Base-by-base conservation (phyloP, 2,329 filamentous ascomycete genomes). In the Aspergillus pseudoviridinutans region DNA sequence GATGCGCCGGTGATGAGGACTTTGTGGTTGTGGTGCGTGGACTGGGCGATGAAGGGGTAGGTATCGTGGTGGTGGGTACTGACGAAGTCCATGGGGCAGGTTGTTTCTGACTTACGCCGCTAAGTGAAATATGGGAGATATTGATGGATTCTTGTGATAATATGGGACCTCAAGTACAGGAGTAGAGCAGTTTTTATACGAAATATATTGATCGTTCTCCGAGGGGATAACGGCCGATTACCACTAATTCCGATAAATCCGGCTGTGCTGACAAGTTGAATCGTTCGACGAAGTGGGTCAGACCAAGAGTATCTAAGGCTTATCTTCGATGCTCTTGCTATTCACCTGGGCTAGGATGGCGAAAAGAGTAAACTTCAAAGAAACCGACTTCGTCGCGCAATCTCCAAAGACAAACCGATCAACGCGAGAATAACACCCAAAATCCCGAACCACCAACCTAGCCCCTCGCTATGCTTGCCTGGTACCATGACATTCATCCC, bases 401-500 rank as follows among this genome's bases (percentile, higher is more conserved):
- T 14, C 44, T 2, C 22, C 20, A 47, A 25, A 47, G 44, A 47
- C 44, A 47, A 27, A 14, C 4, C 29, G 50, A 79, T 72, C 58
- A 80, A 74, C 5, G 68, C 64, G 9, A 64, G 61, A 65, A 80
- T 78, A 24, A 67, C 64, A 2, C 78, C 78, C 8, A 80, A 52
- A 59, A 80, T 80, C 3, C 76, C 76, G 66, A 79, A 79, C 53
- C 79, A 80, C 78, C 78, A 80, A 6, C 55, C 69, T 38, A 79
- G 59, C 1, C 71, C 68, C 1, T 61, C 49, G 6, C 53, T 56
- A n/a, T 71, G 57, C 62, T 69, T 58, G 1, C 79, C 79, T 0
- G 79, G 79, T 1, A 81, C 76, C 12, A 65, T 59, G 12, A 81
- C 78, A 58, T 81, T 80, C 79, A 81, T 81, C 20, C 79, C 79